A percentile compares a stretch with the other conserved stretches of the same genome.
These are phyloP conservation scores for Globisporangium recalcitrans DNA, from an alignment of 352 stramenopile genomes.

Conservation along the genomic window DNA sequence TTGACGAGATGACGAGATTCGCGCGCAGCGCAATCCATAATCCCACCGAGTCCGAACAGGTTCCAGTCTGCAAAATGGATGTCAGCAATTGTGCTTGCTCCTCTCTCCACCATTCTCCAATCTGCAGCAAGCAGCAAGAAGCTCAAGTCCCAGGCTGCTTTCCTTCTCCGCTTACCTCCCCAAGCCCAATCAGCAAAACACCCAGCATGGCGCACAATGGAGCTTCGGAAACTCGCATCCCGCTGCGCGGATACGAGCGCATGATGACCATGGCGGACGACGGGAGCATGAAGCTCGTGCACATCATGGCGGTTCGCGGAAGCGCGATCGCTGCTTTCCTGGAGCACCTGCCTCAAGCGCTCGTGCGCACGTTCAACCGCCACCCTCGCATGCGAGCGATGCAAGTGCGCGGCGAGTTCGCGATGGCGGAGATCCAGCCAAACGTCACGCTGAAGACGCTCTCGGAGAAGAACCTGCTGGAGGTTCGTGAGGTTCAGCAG, in stretches of 20 bases:
- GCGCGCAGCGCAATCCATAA: no score
- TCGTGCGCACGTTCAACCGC: conserved; percentile 5
- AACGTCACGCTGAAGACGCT: conserved; percentile 26
- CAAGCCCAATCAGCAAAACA: background rate
- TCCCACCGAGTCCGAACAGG: no score
- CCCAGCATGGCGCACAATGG: background rate
- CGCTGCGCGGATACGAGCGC: conserved; percentile 8
- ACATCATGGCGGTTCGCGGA: conserved; percentile 1
- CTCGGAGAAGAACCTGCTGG: conserved; percentile 14
- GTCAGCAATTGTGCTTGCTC: no score
- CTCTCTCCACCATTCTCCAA: no score
- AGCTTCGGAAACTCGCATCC: background rate
- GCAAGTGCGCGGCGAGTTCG: conserved; percentile 32
- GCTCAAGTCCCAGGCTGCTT: no score
- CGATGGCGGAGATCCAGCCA: conserved; percentile 35
- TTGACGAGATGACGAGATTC: no score
- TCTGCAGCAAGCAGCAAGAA: no score
- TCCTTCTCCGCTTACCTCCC: no score
- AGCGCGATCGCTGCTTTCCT: background rate
- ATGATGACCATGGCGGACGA: conserved; percentile 3
- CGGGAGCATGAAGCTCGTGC: background rate
- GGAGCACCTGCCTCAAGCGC: background rate
- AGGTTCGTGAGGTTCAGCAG: conserved; percentile 21
- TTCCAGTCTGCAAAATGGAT: no score
- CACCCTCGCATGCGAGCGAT: conserved; percentile 6